A percentile compares a stretch with the other conserved stretches of the same genome.
Conservation (phyloP, 805 yeast genomes). For the Tetrapisispora fleetii region DNA sequence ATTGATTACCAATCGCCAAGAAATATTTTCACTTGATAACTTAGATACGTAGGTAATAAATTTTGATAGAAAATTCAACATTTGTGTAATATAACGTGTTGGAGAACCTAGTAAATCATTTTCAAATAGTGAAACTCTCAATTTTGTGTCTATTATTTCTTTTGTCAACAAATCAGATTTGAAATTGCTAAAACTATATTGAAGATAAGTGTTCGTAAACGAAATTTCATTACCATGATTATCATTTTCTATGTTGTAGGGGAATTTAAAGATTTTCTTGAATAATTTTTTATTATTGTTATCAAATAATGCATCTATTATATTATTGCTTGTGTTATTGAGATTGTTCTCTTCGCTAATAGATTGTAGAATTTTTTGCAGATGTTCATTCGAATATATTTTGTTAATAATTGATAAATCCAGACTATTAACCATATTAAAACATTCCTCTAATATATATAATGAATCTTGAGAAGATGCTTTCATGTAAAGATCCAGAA, state of each 20-base stretch:
- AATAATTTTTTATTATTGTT: not conserved
- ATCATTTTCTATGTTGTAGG: constrained; percentile 8
- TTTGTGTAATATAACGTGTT: constrained; percentile 14
- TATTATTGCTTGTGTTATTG: not conserved
- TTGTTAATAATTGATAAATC: constrained; percentile 15
- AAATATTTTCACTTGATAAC: constrained; percentile 34
- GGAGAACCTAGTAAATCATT: constrained; percentile 15
- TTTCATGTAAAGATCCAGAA: constrained; percentile 33
- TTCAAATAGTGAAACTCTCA: constrained; percentile 16
- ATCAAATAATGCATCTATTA: constrained; percentile 6
- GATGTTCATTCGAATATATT: constrained; percentile 8
- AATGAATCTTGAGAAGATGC: constrained; percentile 4
- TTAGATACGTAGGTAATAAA: constrained; percentile 28
- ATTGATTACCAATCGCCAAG: constrained; percentile 27
- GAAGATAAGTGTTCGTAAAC: constrained; percentile 15
- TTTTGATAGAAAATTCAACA: constrained; percentile 26
- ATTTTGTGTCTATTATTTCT: constrained; percentile 27
- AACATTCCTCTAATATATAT: constrained; percentile 15
- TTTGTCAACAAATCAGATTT: constrained; percentile 30
- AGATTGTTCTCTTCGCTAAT: constrained; percentile 11
- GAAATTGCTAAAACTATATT: constrained; percentile 23
- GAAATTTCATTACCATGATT: constrained; percentile 15
- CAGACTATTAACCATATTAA: constrained; percentile 18
- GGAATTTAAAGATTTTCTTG: constrained; percentile 8
- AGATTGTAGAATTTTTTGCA: constrained; percentile 19